phyloP scores from a whole-genome alignment of 176 grass and related monocot species.

The Musa beccarii region DNA sequence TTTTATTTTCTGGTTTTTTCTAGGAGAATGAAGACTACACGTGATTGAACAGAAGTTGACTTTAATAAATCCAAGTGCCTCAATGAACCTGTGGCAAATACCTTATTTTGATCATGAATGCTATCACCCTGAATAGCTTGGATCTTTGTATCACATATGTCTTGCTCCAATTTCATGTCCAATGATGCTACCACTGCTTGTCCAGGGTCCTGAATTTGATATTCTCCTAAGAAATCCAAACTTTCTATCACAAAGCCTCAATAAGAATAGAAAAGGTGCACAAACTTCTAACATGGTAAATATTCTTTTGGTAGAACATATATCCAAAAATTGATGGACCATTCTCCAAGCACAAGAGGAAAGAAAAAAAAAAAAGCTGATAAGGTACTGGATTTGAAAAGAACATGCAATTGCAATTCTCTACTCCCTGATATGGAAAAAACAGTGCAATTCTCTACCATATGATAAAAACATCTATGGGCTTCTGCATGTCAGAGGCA shows the following conservation, averaged over 20 bases:
- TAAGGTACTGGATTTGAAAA: too few relatives aligned
- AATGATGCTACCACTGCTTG: not conserved
- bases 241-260: not conserved
- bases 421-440: too few relatives aligned
- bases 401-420: too few relatives aligned
- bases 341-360: not conserved
- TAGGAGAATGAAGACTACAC: slow-evolving; percentile 2
- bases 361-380: not conserved
- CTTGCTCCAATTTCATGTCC: slow-evolving; percentile 21
- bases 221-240: slow-evolving; percentile 21
- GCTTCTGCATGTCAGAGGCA: too few relatives aligned
- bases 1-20: slow-evolving; percentile 33
- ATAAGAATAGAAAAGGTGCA: not conserved
- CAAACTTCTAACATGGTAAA: not conserved
- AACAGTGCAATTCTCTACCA: too few relatives aligned
- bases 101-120: slow-evolving; percentile 30
- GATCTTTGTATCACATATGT: slow-evolving; percentile 15
- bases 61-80: not conserved
- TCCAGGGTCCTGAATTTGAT: slow-evolving; percentile 17
- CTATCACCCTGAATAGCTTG: slow-evolving; percentile 19
- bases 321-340: not conserved
- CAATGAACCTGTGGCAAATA: slow-evolving; percentile 10
- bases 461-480: too few relatives aligned
- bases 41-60: not conserved
- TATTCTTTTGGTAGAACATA: not conserved